Evolutionary conservation across 2,329 filamentous ascomycete species (phyloP).

Genomic region (Raffaelea arxii): DNA sequence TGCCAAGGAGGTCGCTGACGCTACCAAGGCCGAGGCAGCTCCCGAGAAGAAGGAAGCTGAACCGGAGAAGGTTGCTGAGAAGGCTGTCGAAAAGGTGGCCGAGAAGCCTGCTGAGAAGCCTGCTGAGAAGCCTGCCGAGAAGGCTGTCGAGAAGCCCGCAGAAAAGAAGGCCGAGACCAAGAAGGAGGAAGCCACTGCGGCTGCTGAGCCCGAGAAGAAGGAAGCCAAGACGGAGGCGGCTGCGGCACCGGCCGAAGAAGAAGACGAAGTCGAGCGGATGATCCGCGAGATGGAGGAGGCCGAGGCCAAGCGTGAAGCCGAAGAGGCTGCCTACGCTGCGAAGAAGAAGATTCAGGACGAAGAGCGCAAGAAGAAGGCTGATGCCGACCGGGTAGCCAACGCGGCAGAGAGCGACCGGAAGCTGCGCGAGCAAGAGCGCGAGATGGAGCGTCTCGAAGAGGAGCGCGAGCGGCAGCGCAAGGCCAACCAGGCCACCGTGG

Average conservation of each 20-base stretch:
- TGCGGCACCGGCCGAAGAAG: constrained; percentile 22
- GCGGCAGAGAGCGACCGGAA: constrained; percentile 29
- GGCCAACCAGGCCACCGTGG: constrained; percentile 36
- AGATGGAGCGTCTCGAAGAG: constrained; percentile 65
- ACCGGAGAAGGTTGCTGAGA: not conserved
- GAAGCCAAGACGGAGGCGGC: constrained; percentile 12
- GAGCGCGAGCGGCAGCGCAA: constrained; percentile 51
- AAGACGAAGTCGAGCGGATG: constrained; percentile 20
- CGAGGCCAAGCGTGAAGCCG: constrained; percentile 12
- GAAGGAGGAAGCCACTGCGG: not conserved
- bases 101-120: not conserved
- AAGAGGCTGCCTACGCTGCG: constrained; percentile 10
- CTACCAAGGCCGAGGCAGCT: not conserved
- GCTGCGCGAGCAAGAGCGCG: constrained; percentile 62
- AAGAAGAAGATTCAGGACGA: constrained; percentile 11
- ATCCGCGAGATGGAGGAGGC: constrained; percentile 17
- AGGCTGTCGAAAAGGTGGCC: not conserved
- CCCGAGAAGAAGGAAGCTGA: constrained; percentile 16
- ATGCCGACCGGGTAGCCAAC: constrained; percentile 9
- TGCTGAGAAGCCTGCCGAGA: not conserved
- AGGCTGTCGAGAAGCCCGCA: not conserved
- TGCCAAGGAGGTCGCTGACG: constrained; percentile 1
- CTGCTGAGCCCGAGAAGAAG: constrained; percentile 20
- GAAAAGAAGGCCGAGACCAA: constrained; percentile 3
- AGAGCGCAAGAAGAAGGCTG: constrained; percentile 10